phyloP scores from a whole-genome alignment of 352 stramenopile genomes.

The Pseudoperonospora humuli region DNA sequence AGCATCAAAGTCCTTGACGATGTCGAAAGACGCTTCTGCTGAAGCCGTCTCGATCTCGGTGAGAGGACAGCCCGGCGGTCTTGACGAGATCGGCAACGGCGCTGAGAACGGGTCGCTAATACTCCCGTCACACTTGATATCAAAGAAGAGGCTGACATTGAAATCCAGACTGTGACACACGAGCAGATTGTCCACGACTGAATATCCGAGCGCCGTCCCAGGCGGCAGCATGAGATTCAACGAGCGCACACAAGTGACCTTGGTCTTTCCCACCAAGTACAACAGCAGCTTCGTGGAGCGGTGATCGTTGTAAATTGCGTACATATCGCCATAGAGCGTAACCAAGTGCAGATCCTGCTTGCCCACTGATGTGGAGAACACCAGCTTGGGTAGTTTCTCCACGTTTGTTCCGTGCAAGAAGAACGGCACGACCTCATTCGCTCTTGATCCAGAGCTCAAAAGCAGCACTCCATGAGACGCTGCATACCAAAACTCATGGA shows the following conservation, averaged over 20 bases:
- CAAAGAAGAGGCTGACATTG: conserved; percentile 74
- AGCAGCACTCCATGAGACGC: conserved; percentile 52
- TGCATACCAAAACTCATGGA: conserved; percentile 73
- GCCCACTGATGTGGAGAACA: conserved; percentile 56
- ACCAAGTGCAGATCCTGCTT: conserved; percentile 53
- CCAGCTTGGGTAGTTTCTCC: conserved; percentile 61
- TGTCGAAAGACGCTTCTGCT: neutral
- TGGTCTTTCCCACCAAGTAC: conserved; percentile 54
- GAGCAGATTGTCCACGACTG: conserved; percentile 77
- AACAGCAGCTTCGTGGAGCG: conserved; percentile 57
- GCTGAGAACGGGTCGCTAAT: conserved; percentile 63
- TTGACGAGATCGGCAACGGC: conserved; percentile 52
- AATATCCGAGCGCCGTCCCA: conserved; percentile 52
- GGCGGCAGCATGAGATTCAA: conserved; percentile 62
- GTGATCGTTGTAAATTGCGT: conserved; percentile 53
- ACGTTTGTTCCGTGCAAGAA: conserved; percentile 44
- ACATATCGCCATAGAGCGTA: conserved; percentile 58
- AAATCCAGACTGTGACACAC: conserved; percentile 78
- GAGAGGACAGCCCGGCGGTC: conserved; percentile 20
- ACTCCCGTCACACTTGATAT: conserved; percentile 53
- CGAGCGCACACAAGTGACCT: conserved; percentile 67
- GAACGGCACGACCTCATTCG: conserved; percentile 72
- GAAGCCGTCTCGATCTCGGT: neutral
- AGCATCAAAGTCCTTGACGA: conserved; percentile 6
- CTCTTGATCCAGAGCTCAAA: conserved; percentile 61